Percentiles rank a stretch among this genome's conserved stretches.
These are phyloP conservation scores for Backusella westeae DNA, from an alignment of 192 early-diverging fungal species.

Conservation along the genomic window DNA sequence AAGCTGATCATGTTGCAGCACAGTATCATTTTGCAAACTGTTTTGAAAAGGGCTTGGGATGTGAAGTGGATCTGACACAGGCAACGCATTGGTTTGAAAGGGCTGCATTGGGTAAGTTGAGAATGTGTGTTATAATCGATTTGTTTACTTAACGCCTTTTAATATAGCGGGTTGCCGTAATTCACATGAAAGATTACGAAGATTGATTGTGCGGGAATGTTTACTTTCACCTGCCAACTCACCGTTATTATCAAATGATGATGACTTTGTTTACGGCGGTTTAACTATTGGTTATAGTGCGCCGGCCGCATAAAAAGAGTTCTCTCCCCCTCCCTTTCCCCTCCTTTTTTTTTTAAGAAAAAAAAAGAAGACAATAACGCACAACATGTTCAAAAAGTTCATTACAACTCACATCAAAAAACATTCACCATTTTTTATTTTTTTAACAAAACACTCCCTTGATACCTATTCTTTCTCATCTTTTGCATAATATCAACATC, in stretches of 20 bases:
- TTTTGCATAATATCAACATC: background rate
- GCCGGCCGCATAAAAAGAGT: conserved; percentile 44
- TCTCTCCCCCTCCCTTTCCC: background rate
- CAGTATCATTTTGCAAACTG: conserved; percentile 78
- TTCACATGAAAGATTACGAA: conserved; percentile 49
- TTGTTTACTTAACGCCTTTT: background rate
- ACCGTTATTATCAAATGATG: background rate
- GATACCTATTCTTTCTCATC: background rate
- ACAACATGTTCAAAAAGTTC: background rate
- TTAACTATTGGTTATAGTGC: conserved; percentile 39
- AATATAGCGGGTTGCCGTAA: conserved; percentile 45
- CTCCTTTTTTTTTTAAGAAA: background rate
- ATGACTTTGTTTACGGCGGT: conserved; percentile 14
- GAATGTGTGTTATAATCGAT: background rate
- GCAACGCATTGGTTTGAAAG: conserved; percentile 42
- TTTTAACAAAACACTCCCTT: background rate
- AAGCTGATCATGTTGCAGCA: conserved; percentile 49
- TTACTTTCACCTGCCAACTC: conserved; percentile 10
- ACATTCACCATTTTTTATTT: background rate
- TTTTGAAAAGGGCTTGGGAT: conserved; percentile 62
- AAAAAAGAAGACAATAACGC: background rate
- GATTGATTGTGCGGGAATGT: conserved; percentile 41
- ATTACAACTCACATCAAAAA: background rate
- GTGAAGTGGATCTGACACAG: conserved; percentile 42
- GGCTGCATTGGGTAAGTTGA: conserved; percentile 28